phyloP scores from a whole-genome alignment of 257 asterid species.

The Jacaranda copaia region DNA sequence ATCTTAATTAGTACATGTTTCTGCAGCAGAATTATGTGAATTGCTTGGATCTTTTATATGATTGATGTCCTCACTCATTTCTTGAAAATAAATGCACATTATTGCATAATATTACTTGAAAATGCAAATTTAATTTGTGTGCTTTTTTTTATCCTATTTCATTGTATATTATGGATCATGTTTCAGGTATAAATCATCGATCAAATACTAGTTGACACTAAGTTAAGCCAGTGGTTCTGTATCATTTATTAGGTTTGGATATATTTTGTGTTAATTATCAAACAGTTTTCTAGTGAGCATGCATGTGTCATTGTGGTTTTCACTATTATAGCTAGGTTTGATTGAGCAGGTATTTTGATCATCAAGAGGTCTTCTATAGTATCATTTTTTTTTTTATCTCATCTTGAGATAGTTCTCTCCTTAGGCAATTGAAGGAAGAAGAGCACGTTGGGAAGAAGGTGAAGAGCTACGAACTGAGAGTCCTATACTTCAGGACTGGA shows the following conservation, averaged over 20 bases:
- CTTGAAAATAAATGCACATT: too few species aligned
- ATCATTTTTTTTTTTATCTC: constrained; percentile 2
- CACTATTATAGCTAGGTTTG: background rate
- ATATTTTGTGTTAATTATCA: background rate
- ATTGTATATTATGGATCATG: too few species aligned
- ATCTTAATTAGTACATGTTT: too few species aligned
- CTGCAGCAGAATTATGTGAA: too few species aligned
- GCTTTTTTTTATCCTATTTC: too few species aligned
- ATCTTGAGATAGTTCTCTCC: constrained; percentile 28
- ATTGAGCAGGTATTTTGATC: constrained; percentile 1
- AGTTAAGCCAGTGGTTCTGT: background rate
- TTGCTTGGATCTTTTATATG: too few species aligned
- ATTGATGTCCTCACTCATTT: too few species aligned
- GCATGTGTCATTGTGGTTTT: background rate
- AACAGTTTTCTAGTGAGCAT: constrained; percentile 1
- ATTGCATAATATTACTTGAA: too few species aligned
- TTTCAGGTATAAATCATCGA: too few species aligned
- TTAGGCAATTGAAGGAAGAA: constrained; percentile 74
- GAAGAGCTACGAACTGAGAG: constrained; percentile 62
- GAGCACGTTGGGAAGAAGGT: constrained; percentile 56
- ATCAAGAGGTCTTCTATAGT: background rate
- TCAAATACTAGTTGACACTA: too few species aligned
- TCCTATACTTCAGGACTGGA: constrained; percentile 54
- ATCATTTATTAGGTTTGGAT: background rate
- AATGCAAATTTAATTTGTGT: too few species aligned